These are phyloP conservation scores for Medicago ruthenica DNA, from an alignment of 306 rosid genomes.

Conservation along the genomic window DNA sequence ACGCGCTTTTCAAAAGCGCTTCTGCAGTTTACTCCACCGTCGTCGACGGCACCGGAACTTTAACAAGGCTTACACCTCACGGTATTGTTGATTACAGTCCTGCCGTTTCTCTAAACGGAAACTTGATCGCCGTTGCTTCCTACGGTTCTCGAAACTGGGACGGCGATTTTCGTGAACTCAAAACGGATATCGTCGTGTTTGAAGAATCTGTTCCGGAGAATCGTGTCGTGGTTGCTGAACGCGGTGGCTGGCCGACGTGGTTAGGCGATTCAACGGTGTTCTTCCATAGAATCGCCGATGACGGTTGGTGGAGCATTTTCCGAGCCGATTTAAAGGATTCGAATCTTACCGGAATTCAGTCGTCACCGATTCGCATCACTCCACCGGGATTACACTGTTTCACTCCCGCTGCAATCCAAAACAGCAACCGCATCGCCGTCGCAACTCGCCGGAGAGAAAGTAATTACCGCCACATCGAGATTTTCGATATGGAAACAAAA, in stretches of 20 bases:
- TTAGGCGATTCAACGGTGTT: conserved; percentile 62
- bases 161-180: conserved; percentile 64
- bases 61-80: conserved; percentile 58
- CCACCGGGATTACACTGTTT: conserved; percentile 83
- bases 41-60: conserved; percentile 6
- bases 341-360: conserved; percentile 4
- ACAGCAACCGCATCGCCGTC: conserved; percentile 59
- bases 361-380: conserved; percentile 57
- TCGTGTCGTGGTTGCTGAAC: conserved; percentile 50
- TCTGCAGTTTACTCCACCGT: conserved; percentile 63
- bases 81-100: conserved; percentile 75
- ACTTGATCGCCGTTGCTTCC: conserved; percentile 78
- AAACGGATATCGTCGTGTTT: conserved; percentile 65
- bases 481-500: conserved; percentile 52
- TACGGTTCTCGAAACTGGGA: conserved; percentile 72
- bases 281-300: conserved; percentile 69
- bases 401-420: conserved; percentile 78
- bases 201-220: conserved; percentile 42
- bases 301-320: conserved; percentile 92
- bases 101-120: conserved; percentile 62
- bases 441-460: conserved; percentile 69
- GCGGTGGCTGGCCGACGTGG: conserved; percentile 97
- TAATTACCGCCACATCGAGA: conserved; percentile 69
- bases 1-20: conserved; percentile 52
- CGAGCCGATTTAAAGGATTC: conserved; percentile 49